These are phyloP conservation scores for Mycena leptocephala DNA, from an alignment of 768 basidiomycete genomes.

Conservation along the genomic window DNA sequence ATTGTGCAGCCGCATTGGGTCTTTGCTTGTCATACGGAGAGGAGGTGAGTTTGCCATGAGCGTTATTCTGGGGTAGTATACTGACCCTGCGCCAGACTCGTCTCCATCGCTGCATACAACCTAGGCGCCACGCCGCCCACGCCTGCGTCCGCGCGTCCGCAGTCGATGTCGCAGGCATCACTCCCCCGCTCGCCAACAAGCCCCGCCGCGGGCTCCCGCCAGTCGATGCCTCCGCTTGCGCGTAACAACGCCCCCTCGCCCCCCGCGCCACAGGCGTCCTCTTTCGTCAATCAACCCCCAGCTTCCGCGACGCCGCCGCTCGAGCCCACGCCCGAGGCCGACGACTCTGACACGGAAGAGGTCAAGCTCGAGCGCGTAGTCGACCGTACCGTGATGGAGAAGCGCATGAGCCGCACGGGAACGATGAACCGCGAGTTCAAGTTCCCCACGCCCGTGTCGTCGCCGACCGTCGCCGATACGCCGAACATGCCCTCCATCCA, in stretches of 20 bases:
- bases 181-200: conserved; percentile 62
- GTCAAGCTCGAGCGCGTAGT: conserved; percentile 48
- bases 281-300: conserved; percentile 59
- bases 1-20: conserved; percentile 97
- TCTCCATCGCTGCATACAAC: conserved; percentile 88
- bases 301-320: conserved; percentile 52
- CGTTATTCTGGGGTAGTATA: not conserved
- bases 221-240: conserved; percentile 78
- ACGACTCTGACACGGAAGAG: conserved; percentile 54
- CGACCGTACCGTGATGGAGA: conserved; percentile 41
- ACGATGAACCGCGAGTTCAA: conserved; percentile 87
- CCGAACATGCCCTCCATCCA: conserved; percentile 31
- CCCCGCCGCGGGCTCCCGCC: conserved; percentile 64
- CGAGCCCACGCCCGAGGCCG: conserved; percentile 66
- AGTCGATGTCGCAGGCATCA: conserved; percentile 84
- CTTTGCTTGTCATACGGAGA: conserved; percentile 88
- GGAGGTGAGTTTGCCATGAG: conserved; percentile 76
- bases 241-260: conserved; percentile 62
- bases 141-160: conserved; percentile 70
- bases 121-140: conserved; percentile 77
- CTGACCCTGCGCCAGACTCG: conserved; percentile 72
- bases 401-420: conserved; percentile 72
- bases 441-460: conserved; percentile 68
- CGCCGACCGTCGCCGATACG: conserved; percentile 49
- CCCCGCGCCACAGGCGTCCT: conserved; percentile 50